These are phyloP conservation scores for Penicillium roqueforti DNA, from an alignment of 495 filamentous ascomycete genomes.

Conservation along the genomic window DNA sequence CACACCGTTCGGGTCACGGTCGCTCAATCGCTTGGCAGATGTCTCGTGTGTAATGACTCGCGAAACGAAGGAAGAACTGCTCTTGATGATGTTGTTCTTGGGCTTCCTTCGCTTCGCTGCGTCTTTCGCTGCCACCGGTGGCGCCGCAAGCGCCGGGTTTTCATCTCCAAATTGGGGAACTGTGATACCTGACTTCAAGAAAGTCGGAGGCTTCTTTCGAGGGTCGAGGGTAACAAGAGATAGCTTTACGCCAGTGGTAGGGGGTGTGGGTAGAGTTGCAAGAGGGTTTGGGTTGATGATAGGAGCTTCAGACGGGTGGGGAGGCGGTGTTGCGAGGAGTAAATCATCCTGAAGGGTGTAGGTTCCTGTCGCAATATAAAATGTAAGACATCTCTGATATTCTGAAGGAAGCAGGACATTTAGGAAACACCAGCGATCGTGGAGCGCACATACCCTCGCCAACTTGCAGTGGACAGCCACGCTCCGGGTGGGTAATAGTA, in stretches of 20 bases:
- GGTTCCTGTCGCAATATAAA: conserved; percentile 54
- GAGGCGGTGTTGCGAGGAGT: conserved; percentile 87
- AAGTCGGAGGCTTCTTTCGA: conserved; percentile 53
- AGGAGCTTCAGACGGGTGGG: conserved; percentile 89
- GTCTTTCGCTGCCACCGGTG: conserved; percentile 58
- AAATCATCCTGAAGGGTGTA: conserved; percentile 87
- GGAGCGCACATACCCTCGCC: conserved; percentile 74
- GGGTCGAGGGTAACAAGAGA: conserved; percentile 67
- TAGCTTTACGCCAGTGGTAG: conserved; percentile 80
- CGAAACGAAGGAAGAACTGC: conserved; percentile 95
- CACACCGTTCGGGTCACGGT: conserved; percentile 70
- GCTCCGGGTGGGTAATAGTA: conserved; percentile 70
- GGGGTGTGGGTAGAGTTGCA: conserved; percentile 73
- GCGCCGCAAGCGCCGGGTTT: conserved; percentile 63
- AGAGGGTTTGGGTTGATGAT: conserved; percentile 83
- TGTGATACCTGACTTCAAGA: conserved; percentile 34
- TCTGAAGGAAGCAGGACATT: not conserved
- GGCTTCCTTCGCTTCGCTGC: conserved; percentile 78
- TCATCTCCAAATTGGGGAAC: conserved; percentile 83
- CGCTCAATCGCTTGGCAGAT: conserved; percentile 69
- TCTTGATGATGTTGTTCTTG: conserved; percentile 96
- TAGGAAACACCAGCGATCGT: conserved; percentile 7
- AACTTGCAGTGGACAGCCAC: conserved; percentile 69
- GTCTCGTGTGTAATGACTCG: conserved; percentile 88
- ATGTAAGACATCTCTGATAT: conserved; percentile 15